These are phyloP conservation scores for Zoysia matrella DNA, from an alignment of 202 grass and related monocot genomes.

Conservation along the genomic window DNA sequence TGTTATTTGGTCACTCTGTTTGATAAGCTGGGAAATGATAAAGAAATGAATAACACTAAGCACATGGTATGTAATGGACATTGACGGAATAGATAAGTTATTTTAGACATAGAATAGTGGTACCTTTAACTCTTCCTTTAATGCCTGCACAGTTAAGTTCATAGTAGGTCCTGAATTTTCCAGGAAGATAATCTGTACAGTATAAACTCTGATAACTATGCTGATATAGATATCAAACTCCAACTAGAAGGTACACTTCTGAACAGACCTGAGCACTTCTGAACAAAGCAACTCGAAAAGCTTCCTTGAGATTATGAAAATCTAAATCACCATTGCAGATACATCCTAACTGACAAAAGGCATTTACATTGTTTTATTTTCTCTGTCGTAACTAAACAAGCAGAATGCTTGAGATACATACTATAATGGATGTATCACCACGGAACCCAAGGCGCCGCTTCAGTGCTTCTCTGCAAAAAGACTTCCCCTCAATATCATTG, in stretches of 20 bases:
- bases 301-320: conserved; percentile 51
- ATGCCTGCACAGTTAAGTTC: neutral
- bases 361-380: conserved; percentile 14
- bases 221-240: neutral
- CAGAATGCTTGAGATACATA: conserved; percentile 30
- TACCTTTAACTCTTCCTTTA: conserved; percentile 38
- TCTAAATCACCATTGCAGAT: conserved; percentile 44
- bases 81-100: conserved; percentile 20
- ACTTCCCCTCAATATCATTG: conserved; percentile 60
- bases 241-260: neutral
- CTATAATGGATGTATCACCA: conserved; percentile 38
- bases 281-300: conserved; percentile 35
- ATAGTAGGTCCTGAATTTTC: conserved; percentile 8
- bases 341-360: conserved; percentile 53
- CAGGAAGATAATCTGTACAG: conserved; percentile 38
- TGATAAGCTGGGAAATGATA: conserved; percentile 32
- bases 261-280: conserved; percentile 45
- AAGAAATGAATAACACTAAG: conserved; percentile 11
- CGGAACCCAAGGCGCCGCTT: conserved; percentile 34
- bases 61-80: neutral
- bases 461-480: conserved; percentile 60
- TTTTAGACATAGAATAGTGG: neutral
- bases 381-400: conserved; percentile 1
- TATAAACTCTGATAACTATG: conserved; percentile 21
- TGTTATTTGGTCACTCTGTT: conserved; percentile 31